These are phyloP conservation scores for Eucalyptus marginata DNA, from an alignment of 345 rosid species.

Conservation along the genomic window DNA sequence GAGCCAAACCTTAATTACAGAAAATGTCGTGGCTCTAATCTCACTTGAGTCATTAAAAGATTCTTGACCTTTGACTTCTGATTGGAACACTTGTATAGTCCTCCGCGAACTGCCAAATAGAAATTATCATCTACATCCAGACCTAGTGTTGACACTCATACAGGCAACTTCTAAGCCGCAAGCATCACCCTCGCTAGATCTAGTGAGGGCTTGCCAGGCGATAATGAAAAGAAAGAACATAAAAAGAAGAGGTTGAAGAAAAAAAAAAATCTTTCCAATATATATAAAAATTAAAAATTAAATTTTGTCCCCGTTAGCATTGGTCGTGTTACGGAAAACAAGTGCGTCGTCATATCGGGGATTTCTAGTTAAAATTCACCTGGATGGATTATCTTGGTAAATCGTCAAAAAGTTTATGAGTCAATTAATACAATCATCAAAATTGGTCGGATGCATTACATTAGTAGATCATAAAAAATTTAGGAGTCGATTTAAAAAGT, in stretches of 20 bases:
- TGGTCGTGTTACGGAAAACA: accelerated
- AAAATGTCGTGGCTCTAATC: neutral
- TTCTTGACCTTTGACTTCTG: neutral
- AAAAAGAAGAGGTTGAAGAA: too few relatives aligned
- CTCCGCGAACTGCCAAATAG: neutral
- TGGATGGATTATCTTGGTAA: accelerated
- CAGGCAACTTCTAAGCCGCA: neutral
- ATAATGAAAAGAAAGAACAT: neutral
- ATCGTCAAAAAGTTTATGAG: too few relatives aligned
- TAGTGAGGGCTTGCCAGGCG: neutral
- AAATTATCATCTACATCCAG: neutral
- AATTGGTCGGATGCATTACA: accelerated
- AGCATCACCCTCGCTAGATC: accelerated
- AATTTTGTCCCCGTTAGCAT: accelerated
- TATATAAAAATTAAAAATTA: too few relatives aligned
- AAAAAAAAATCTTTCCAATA: too few relatives aligned
- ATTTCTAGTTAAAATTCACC: too few relatives aligned
- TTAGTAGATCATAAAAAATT: too few relatives aligned
- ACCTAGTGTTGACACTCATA: neutral
- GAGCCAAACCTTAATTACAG: neutral
- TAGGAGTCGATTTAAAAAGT: accelerated
- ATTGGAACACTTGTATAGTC: neutral
- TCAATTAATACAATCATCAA: too few relatives aligned
- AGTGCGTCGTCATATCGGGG: accelerated
- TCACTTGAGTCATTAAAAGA: neutral